These are phyloP conservation scores for Hanseniaspora clermontiae DNA, from an alignment of 805 yeast species.

Conservation along the genomic window DNA sequence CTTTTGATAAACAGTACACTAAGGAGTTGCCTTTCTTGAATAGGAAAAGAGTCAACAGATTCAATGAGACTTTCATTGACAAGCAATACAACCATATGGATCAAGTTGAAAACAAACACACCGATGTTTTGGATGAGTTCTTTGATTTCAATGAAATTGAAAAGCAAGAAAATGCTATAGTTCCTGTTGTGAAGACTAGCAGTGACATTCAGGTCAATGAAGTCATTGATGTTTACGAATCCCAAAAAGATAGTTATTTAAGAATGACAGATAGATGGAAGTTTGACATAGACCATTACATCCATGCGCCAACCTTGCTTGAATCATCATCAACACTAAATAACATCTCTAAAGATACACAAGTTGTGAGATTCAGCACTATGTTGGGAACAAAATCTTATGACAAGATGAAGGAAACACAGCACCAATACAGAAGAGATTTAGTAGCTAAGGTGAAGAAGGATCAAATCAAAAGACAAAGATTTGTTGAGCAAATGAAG, in stretches of 20 bases:
- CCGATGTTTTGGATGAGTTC: conserved; percentile 31
- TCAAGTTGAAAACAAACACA: conserved; percentile 21
- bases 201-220: conserved; percentile 18
- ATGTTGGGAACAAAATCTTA: conserved; percentile 81
- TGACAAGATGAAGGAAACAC: conserved; percentile 64
- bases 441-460: conserved; percentile 28
- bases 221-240: conserved; percentile 35
- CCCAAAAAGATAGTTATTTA: conserved; percentile 33
- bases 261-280: conserved; percentile 54
- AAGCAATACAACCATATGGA: conserved; percentile 43
- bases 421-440: conserved; percentile 54
- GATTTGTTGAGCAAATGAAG: conserved; percentile 14
- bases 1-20: conserved; percentile 23
- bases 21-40: conserved; percentile 41
- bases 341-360: conserved; percentile 74
- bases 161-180: conserved; percentile 16
- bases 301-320: conserved; percentile 40
- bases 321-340: conserved; percentile 75
- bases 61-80: conserved; percentile 60
- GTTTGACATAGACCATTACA: conserved; percentile 46
- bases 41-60: conserved; percentile 65
- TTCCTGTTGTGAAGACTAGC: conserved; percentile 17
- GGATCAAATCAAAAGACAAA: conserved; percentile 25
- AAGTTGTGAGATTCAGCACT: conserved; percentile 79
- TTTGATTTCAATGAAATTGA: conserved; percentile 29